Evolutionary conservation across 441 rosid genomes (phyloP).

Genomic region (Erodium moschatum): DNA sequence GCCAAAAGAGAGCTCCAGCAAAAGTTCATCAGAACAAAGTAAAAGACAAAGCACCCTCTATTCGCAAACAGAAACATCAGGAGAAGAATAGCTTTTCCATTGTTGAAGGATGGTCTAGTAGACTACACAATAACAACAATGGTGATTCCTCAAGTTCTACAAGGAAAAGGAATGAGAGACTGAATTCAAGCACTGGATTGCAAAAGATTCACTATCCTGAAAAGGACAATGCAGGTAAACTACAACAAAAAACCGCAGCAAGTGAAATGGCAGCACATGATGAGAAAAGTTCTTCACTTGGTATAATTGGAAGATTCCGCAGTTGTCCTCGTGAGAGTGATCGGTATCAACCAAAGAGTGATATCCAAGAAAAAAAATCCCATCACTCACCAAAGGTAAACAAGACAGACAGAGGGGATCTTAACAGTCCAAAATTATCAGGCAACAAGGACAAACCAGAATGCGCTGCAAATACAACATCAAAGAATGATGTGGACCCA

Average conservation of each 20-base stretch:
- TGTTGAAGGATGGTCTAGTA: constrained; percentile 38
- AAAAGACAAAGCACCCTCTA: constrained; percentile 31
- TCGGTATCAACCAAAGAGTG: constrained; percentile 23
- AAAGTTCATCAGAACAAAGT: constrained; percentile 26
- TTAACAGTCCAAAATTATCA: constrained; percentile 24
- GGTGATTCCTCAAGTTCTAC: constrained; percentile 30
- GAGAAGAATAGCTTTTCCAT: constrained; percentile 41
- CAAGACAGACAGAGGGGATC: constrained; percentile 22
- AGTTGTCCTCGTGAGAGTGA: constrained; percentile 24
- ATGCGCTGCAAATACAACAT: constrained; percentile 24
- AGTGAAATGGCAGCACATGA: constrained; percentile 27
- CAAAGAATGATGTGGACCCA: constrained; percentile 28
- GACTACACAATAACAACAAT: constrained; percentile 28
- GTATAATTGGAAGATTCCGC: constrained; percentile 29
- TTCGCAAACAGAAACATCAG: constrained; percentile 27
- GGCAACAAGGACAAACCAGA: constrained; percentile 33
- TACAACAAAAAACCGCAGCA: constrained; percentile 29
- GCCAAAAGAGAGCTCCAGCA: constrained; percentile 32
- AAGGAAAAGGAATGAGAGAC: constrained; percentile 35
- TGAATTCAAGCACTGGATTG: constrained; percentile 27
- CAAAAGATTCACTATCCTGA: constrained; percentile 32
- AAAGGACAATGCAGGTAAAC: constrained; percentile 32
- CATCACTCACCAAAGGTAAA: constrained; percentile 23
- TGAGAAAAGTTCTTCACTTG: constrained; percentile 42
- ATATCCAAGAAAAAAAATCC: constrained; percentile 26